Conservation (phyloP, 179 eudicot species). For the Beta macrorhiza region DNA sequence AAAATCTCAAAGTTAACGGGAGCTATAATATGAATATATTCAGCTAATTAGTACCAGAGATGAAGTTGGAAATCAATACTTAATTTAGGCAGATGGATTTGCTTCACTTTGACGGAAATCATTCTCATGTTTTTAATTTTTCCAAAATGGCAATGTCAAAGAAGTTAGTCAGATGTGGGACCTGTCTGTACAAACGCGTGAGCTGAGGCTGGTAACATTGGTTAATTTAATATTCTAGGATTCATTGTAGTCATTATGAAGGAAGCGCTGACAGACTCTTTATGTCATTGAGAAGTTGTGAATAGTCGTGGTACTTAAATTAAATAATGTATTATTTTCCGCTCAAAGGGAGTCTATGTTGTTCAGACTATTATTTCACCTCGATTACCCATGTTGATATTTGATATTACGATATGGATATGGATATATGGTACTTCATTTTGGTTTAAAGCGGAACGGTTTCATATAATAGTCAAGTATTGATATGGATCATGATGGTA, state of each 20-base stretch:
- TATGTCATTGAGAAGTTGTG: neutral
- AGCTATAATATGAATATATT: slow-evolving; percentile 6
- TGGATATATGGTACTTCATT: neutral
- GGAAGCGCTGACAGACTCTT: no score
- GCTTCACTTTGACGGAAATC: neutral
- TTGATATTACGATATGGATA: neutral
- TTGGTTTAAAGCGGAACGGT: neutral
- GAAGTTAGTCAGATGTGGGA: neutral
- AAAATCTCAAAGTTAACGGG: neutral
- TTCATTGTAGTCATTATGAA: no score
- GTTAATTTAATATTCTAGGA: neutral
- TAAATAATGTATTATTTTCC: neutral
- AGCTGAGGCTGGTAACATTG: neutral
- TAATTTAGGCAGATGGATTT: neutral
- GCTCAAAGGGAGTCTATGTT: neutral
- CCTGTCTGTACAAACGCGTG: neutral
- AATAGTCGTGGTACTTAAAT: neutral
- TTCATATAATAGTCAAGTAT: neutral
- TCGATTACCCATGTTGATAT: neutral
- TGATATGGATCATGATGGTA: no score
- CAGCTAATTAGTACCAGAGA: neutral
- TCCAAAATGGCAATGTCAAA: neutral
- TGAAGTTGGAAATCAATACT: neutral
- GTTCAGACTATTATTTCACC: neutral
- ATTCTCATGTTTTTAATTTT: neutral